phyloP scores from a whole-genome alignment of 331 rosid genomes.

The Saraca asoca region DNA sequence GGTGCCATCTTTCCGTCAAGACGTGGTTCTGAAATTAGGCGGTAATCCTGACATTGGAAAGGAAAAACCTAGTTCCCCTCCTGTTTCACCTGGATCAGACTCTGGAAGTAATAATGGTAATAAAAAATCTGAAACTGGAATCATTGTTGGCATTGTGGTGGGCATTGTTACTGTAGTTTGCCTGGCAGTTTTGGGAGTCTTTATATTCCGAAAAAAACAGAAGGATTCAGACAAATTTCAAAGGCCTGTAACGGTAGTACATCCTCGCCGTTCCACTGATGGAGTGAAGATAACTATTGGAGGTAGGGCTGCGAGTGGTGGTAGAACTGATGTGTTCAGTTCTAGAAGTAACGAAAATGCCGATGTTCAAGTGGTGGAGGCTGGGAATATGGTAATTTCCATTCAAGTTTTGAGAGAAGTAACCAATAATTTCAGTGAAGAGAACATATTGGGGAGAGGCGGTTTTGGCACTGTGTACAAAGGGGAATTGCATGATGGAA shows the following conservation, averaged over 20 bases:
- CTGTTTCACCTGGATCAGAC: background rate
- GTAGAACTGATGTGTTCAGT: conserved; percentile 35
- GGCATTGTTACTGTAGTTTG: conserved; percentile 37
- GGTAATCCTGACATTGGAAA: conserved; percentile 78
- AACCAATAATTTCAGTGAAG: conserved; percentile 64
- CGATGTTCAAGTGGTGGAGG: conserved; percentile 58
- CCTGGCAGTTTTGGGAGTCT: conserved; percentile 24
- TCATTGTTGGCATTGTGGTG: conserved; percentile 41
- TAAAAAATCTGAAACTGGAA: background rate
- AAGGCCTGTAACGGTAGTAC: conserved; percentile 35
- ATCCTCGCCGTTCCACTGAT: conserved; percentile 55
- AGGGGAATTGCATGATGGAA: conserved; percentile 88
- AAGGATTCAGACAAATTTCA: conserved; percentile 32
- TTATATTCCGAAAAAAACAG: conserved; percentile 32
- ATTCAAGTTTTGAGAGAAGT: conserved; percentile 68
- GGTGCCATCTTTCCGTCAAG: conserved; percentile 50
- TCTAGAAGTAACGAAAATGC: conserved; percentile 33
- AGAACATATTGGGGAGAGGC: conserved; percentile 74
- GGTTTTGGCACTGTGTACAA: conserved; percentile 89
- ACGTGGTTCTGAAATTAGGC: conserved; percentile 37
- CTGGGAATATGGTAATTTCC: conserved; percentile 64
- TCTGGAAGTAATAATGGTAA: conserved; percentile 4
- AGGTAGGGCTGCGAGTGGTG: conserved; percentile 27
- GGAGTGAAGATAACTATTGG: conserved; percentile 47
- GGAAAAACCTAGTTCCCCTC: background rate